Evolutionary conservation across 2,329 filamentous ascomycete species (phyloP).

Genomic region (Sphaceloma murrayae): DNA sequence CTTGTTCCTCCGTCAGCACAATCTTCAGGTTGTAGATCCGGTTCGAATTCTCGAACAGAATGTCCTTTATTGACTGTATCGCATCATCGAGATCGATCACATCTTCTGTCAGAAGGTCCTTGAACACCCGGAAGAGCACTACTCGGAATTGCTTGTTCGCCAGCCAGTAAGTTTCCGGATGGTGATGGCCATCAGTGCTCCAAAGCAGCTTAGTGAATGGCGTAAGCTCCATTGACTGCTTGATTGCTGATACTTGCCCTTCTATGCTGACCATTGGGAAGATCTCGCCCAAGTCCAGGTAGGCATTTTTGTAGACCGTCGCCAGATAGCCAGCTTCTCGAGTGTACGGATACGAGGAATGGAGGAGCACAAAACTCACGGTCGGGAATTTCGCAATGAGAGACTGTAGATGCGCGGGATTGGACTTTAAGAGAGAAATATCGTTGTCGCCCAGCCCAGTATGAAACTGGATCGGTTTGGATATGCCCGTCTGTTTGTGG

Average conservation of each 20-base stretch:
- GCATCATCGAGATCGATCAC: constrained; percentile 55
- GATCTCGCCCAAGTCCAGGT: constrained; percentile 72
- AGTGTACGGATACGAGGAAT: constrained; percentile 73
- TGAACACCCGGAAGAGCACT: constrained; percentile 57
- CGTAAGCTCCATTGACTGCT: constrained; percentile 64
- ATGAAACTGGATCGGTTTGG: constrained; percentile 75
- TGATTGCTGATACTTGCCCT: constrained; percentile 61
- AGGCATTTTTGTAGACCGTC: constrained; percentile 66
- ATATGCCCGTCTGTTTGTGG: constrained; percentile 34
- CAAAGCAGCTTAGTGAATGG: constrained; percentile 68
- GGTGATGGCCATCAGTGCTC: constrained; percentile 72
- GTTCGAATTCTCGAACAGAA: constrained; percentile 71
- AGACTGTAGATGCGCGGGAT: constrained; percentile 63
- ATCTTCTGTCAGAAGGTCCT: constrained; percentile 55
- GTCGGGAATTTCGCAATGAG: constrained; percentile 60
- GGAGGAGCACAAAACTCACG: constrained; percentile 67
- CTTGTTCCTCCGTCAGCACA: constrained; percentile 3
- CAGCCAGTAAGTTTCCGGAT: constrained; percentile 67
- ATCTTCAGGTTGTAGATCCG: constrained; percentile 54
- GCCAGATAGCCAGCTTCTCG: constrained; percentile 71
- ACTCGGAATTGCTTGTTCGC: constrained; percentile 64
- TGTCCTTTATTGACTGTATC: constrained; percentile 52
- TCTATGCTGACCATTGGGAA: constrained; percentile 70
- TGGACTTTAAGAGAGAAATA: constrained; percentile 58
- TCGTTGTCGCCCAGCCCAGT: constrained; percentile 76